Percentiles rank a stretch among this genome's conserved stretches.
Evolutionary conservation across 331 rosid species (phyloP).

Genomic region (Cydonia oblonga): DNA sequence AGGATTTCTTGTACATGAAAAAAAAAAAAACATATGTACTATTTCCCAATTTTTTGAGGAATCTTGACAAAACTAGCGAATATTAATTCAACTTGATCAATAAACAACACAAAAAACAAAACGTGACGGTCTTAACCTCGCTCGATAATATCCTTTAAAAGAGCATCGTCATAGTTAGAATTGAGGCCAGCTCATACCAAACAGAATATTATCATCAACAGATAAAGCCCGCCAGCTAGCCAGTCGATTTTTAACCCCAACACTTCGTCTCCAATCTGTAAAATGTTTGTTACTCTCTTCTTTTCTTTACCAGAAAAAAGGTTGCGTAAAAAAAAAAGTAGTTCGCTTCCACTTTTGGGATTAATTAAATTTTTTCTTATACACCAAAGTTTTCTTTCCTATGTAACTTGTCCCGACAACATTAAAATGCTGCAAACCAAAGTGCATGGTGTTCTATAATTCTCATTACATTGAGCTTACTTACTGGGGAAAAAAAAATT

Average conservation of each 20-base stretch:
- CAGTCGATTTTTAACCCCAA: not conserved
- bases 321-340: not conserved
- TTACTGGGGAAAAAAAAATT: not conserved
- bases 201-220: not conserved
- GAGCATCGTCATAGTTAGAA: not conserved
- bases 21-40: too few species aligned
- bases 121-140: not conserved
- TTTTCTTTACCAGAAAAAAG: not conserved
- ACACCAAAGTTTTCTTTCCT: not conserved
- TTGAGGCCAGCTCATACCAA: not conserved
- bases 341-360: not conserved
- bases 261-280: not conserved
- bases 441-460: not conserved
- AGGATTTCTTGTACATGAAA: not conserved
- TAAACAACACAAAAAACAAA: too few species aligned
- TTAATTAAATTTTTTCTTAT: not conserved
- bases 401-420: not conserved
- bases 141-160: too few species aligned
- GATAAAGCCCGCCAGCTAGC: not conserved
- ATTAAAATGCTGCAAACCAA: not conserved
- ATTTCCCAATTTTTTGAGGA: not conserved
- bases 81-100: too few species aligned
- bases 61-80: not conserved
- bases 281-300: too few species aligned
- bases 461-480: not conserved